Conservation (phyloP, 257 asterid species). For the Paulownia fortunei region DNA sequence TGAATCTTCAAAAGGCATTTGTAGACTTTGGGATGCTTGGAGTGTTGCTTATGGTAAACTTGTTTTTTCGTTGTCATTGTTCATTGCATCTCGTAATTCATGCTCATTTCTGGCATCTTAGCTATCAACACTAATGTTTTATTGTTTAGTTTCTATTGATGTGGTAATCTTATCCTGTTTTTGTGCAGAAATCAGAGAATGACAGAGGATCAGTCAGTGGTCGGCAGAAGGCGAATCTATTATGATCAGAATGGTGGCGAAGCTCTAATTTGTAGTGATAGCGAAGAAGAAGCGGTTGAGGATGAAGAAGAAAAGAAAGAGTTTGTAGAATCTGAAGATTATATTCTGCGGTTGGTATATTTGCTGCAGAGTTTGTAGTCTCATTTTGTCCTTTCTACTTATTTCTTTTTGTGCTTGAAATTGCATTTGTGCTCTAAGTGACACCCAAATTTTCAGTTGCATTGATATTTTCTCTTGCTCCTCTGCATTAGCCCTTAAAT, state of each 20-base stretch:
- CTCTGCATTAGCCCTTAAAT: slow-evolving; percentile 7
- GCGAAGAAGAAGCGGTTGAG: slow-evolving; percentile 86
- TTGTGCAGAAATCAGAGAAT: slow-evolving; percentile 85
- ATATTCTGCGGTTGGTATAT: slow-evolving; percentile 80
- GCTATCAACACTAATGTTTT: background rate
- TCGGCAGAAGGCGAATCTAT: slow-evolving; percentile 96
- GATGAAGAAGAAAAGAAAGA: slow-evolving; percentile 91
- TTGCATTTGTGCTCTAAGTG: slow-evolving; percentile 18
- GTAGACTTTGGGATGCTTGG: background rate
- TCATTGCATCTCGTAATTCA: background rate
- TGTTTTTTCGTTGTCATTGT: background rate
- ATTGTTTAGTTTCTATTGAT: slow-evolving; percentile 19
- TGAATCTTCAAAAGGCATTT: slow-evolving; percentile 8
- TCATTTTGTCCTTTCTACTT: slow-evolving; percentile 17
- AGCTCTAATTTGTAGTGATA: slow-evolving; percentile 95
- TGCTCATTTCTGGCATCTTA: slow-evolving; percentile 22
- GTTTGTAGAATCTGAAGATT: slow-evolving; percentile 84
- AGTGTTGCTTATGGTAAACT: background rate
- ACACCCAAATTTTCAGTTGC: slow-evolving; percentile 22
- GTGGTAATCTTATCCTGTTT: slow-evolving; percentile 10
- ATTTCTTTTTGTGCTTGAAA: slow-evolving; percentile 11
- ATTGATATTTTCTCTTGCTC: slow-evolving; percentile 19
- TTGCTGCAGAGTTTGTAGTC: slow-evolving; percentile 31
- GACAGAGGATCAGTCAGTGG: slow-evolving; percentile 96
- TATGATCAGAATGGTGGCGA: slow-evolving; percentile 93